Evolutionary conservation across 2,329 filamentous ascomycete genomes (phyloP).

Genomic region (Thelonectria olida): DNA sequence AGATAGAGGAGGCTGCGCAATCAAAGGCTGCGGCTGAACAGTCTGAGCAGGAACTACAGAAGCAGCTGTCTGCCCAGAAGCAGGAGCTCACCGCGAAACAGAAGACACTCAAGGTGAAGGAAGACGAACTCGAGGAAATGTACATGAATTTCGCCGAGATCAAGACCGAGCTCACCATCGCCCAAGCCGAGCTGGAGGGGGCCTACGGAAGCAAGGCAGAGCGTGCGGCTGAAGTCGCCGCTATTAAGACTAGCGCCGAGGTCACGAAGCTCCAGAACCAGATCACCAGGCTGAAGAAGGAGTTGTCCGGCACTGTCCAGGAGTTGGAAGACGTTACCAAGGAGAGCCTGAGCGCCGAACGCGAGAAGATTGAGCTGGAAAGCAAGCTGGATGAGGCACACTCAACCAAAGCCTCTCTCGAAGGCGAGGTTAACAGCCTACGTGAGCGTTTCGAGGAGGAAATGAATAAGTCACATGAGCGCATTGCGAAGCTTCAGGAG

Average conservation of each 20-base stretch:
- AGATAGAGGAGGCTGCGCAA: slow-evolving; percentile 42
- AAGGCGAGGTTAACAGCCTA: slow-evolving; percentile 37
- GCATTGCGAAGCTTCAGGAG: slow-evolving; percentile 56
- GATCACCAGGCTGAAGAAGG: slow-evolving; percentile 59
- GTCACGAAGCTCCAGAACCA: slow-evolving; percentile 56
- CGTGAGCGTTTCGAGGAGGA: slow-evolving; percentile 53
- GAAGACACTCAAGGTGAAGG: slow-evolving; percentile 57
- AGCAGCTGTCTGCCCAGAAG: slow-evolving; percentile 32
- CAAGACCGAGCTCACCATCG: slow-evolving; percentile 69
- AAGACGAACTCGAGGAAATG: slow-evolving; percentile 60
- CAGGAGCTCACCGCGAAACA: slow-evolving; percentile 46
- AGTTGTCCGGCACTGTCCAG: slow-evolving; percentile 60
- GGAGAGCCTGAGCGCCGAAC: slow-evolving; percentile 60
- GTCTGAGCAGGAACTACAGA: slow-evolving; percentile 38
- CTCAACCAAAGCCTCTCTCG: slow-evolving; percentile 28
- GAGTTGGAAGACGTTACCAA: slow-evolving; percentile 64
- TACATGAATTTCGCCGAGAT: slow-evolving; percentile 64
- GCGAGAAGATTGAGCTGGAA: slow-evolving; percentile 57
- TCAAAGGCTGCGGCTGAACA: slow-evolving; percentile 42
- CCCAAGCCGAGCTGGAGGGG: slow-evolving; percentile 69
- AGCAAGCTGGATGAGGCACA: slow-evolving; percentile 45
- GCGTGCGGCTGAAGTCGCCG: slow-evolving; percentile 66
- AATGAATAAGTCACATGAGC: slow-evolving; percentile 47
- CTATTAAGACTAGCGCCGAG: slow-evolving; percentile 59
- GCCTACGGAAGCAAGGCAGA: slow-evolving; percentile 68